Evolutionary conservation across 78 protist species (phyloP).

Genomic region (Pelomyxa schiedti): DNA sequence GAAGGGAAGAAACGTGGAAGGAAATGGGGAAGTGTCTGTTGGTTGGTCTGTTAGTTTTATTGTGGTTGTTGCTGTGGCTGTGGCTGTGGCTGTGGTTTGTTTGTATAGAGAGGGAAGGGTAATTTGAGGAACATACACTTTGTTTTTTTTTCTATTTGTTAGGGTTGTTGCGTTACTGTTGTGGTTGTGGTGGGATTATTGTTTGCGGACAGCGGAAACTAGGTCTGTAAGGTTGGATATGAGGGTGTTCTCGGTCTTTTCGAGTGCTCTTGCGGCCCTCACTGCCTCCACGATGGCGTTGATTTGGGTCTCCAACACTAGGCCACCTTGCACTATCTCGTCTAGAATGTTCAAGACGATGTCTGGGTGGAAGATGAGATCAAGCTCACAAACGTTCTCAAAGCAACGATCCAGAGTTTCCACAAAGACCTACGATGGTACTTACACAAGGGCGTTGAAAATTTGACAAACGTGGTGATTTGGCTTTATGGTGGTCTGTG

Average conservation of each 20-base stretch:
- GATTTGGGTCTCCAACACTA: conserved; percentile 79
- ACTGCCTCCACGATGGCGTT: conserved; percentile 31
- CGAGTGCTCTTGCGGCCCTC: conserved; percentile 24
- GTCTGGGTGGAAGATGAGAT: conserved; percentile 87
- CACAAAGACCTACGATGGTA: conserved; percentile 90
- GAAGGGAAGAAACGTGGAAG: too few species aligned
- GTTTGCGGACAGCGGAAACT: background rate
- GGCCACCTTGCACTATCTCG: conserved; percentile 93
- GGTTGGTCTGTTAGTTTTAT: too few species aligned
- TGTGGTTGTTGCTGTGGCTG: too few species aligned
- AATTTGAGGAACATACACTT: too few species aligned
- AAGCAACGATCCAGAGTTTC: conserved; percentile 87
- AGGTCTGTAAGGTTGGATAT: background rate
- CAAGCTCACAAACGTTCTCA: conserved; percentile 94
- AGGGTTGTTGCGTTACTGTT: too few species aligned
- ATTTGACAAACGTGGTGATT: background rate
- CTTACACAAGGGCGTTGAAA: too few species aligned
- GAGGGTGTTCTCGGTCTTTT: conserved; percentile 43
- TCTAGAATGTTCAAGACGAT: conserved; percentile 71
- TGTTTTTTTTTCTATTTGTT: too few species aligned
- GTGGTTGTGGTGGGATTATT: too few species aligned
- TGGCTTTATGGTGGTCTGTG: background rate
- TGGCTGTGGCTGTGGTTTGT: too few species aligned
- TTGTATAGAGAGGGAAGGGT: too few species aligned
- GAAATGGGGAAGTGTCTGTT: too few species aligned